Conservation (phyloP, 2,329 filamentous ascomycete species). For the Fusarium setosum region DNA sequence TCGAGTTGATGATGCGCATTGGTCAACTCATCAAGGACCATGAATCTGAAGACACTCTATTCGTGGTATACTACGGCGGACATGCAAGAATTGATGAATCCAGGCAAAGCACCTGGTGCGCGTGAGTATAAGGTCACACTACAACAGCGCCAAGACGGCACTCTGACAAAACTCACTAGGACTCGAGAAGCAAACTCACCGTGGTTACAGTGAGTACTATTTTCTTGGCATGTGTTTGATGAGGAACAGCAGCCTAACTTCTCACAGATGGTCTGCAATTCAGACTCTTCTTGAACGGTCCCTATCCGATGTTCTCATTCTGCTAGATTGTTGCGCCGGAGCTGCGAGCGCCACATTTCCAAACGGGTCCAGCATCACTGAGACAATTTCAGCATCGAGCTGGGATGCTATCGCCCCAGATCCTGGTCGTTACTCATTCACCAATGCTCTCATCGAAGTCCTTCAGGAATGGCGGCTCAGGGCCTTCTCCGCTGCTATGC, state of each 20-base stretch:
- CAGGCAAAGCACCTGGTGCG: conserved; percentile 70
- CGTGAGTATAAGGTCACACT: conserved; percentile 52
- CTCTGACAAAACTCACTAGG: conserved; percentile 43
- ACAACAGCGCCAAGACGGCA: not conserved
- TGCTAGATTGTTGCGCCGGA: conserved; percentile 70
- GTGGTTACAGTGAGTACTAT: conserved; percentile 62
- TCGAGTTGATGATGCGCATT: conserved; percentile 68
- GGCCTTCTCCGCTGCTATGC: conserved; percentile 69
- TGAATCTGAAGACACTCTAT: conserved; percentile 66
- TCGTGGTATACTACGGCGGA: conserved; percentile 69
- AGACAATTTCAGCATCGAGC: conserved; percentile 71
- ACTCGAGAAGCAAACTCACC: conserved; percentile 64
- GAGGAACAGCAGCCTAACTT: conserved; percentile 15
- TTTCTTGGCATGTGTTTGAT: not conserved
- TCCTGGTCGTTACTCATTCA: conserved; percentile 70
- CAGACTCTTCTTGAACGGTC: conserved; percentile 69
- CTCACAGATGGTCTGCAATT: conserved; percentile 66
- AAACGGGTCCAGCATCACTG: conserved; percentile 68
- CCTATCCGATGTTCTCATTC: conserved; percentile 66
- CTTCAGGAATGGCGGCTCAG: conserved; percentile 66
- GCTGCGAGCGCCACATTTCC: conserved; percentile 70
- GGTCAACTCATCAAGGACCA: conserved; percentile 68
- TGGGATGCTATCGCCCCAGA: conserved; percentile 72
- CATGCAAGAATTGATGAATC: conserved; percentile 70
- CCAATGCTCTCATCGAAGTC: conserved; percentile 68